Percentiles rank a stretch among this genome's conserved stretches.
Evolutionary conservation across 257 asterid genomes (phyloP).

Genomic region (Scutellaria barbata): DNA sequence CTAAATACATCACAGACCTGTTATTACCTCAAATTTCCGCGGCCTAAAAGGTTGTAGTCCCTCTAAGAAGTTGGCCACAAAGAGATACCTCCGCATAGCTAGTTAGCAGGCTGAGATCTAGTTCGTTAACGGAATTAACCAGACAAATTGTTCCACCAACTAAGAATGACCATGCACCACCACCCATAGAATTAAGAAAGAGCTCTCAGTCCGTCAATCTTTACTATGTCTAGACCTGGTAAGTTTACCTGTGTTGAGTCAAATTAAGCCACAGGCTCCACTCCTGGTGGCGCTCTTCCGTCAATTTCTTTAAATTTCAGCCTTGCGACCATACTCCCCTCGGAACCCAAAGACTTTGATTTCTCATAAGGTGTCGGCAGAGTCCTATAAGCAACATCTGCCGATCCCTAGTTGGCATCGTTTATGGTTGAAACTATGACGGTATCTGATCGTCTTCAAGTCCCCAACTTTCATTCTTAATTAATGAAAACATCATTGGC

Average conservation of each 20-base stretch:
- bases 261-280: slow-evolving; percentile 38
- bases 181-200: too few species aligned
- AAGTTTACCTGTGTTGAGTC: slow-evolving; percentile 31
- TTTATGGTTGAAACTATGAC: slow-evolving; percentile 47
- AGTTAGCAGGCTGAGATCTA: too few species aligned
- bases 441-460: slow-evolving; percentile 18
- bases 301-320: slow-evolving; percentile 52
- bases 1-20: too few species aligned
- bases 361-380: slow-evolving; percentile 59
- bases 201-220: too few species aligned
- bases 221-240: too few species aligned
- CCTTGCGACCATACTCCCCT: slow-evolving; percentile 68
- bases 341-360: slow-evolving; percentile 59
- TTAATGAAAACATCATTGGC: slow-evolving; percentile 6
- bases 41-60: too few species aligned
- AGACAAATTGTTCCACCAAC: too few species aligned
- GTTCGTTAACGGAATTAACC: too few species aligned
- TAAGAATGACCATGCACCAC: too few species aligned
- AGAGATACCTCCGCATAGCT: too few species aligned
- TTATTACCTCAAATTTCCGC: too few species aligned
- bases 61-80: too few species aligned
- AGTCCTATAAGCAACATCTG: slow-evolving; percentile 58
- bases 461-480: slow-evolving; percentile 5
- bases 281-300: slow-evolving; percentile 48
- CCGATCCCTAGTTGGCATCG: slow-evolving; percentile 58